Conservation (phyloP, 169 alveolate species). For the Haemoproteus tartakovskyi region DNA sequence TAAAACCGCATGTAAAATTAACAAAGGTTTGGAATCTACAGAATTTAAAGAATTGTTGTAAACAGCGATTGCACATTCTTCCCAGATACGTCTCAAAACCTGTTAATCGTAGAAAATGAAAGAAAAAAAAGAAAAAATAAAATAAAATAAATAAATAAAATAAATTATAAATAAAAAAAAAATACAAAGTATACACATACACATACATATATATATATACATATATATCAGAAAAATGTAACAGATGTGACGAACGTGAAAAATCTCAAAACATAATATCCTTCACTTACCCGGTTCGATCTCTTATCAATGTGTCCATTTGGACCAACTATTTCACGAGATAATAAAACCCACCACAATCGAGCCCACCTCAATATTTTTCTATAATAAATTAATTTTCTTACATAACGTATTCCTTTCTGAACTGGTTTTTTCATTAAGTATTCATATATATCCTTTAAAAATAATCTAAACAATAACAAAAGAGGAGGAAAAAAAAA, state of each 20-base stretch:
- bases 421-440: constrained; percentile 37
- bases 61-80: constrained; percentile 61
- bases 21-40: constrained; percentile 50
- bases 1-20: constrained; percentile 59
- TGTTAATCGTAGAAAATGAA: background rate
- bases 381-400: constrained; percentile 48
- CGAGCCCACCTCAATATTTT: constrained; percentile 67
- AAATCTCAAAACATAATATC: background rate
- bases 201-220: background rate
- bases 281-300: constrained; percentile 28
- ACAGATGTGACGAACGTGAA: background rate
- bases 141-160: background rate
- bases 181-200: background rate
- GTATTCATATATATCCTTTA: constrained; percentile 56
- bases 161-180: background rate
- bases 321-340: constrained; percentile 65
- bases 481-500: background rate
- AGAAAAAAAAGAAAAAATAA: constrained; percentile 5
- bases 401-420: constrained; percentile 7
- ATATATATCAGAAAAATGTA: background rate
- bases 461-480: constrained; percentile 8
- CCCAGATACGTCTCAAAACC: constrained; percentile 63
- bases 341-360: constrained; percentile 61
- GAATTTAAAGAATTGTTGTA: constrained; percentile 54
- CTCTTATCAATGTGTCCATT: constrained; percentile 20